Percentiles rank a stretch among this genome's conserved stretches.
Evolutionary conservation across 306 rosid species (phyloP).

Genomic region (Medicago ruthenica): DNA sequence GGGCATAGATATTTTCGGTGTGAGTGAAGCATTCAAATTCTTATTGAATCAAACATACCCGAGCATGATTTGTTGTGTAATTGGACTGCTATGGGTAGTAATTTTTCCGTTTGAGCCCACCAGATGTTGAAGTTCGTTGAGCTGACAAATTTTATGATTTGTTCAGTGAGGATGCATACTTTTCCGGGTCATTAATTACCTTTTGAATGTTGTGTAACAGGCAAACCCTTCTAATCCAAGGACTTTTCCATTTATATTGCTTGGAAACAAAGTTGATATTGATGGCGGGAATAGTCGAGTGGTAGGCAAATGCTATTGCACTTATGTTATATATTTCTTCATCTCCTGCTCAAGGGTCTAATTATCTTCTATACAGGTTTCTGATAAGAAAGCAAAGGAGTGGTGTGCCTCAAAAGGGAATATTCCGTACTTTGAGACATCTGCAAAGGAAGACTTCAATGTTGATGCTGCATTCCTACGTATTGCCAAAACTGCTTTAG

Average conservation of each 20-base stretch:
- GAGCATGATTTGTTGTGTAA: constrained; percentile 3
- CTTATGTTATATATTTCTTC: background rate
- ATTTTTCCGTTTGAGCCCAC: constrained; percentile 10
- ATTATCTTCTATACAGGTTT: constrained; percentile 64
- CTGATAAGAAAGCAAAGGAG: constrained; percentile 93
- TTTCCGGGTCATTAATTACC: constrained; percentile 3
- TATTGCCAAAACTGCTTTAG: constrained; percentile 84
- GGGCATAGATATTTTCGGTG: background rate
- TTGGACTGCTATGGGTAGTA: constrained; percentile 12
- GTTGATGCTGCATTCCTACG: constrained; percentile 86
- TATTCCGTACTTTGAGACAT: constrained; percentile 88
- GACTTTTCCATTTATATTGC: constrained; percentile 82
- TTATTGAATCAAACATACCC: constrained; percentile 6
- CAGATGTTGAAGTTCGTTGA: constrained; percentile 27
- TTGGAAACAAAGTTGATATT: constrained; percentile 93
- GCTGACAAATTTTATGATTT: background rate
- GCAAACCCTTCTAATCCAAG: constrained; percentile 79
- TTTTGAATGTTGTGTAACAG: constrained; percentile 45
- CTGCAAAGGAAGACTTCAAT: constrained; percentile 92
- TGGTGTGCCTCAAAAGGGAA: constrained; percentile 91
- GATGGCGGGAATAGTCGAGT: constrained; percentile 98
- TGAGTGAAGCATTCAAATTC: background rate
- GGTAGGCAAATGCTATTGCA: constrained; percentile 57
- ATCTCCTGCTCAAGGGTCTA: constrained; percentile 36
- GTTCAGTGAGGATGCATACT: constrained; percentile 3